Base-by-base conservation (phyloP, 1,139 yeast species). In the Candida sp. region DNA sequence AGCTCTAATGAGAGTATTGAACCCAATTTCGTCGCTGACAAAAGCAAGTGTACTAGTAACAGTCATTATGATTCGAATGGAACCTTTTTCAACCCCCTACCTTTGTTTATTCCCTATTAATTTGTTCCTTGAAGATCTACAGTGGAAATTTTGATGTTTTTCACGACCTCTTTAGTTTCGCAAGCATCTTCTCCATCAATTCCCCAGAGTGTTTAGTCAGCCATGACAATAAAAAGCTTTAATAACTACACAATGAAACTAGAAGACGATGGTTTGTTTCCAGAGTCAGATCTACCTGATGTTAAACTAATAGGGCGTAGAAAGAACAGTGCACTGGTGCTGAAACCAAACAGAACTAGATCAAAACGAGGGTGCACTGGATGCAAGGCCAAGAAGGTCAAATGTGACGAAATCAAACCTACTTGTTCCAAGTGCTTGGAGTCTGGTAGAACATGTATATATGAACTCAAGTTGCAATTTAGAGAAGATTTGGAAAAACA, bases 371-470 rank as follows among this genome's bases (percentile, higher is more conserved):
- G 73, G 3, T 68, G 74, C 46, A 46, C 54, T 21, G 61, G 63
- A 25, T 68, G 74, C 47, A 64, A 65, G 44, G 53, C 55, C 22
- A 53, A 58, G 42, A 56, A 69, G 42, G 55, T 62, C 36, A 75
- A 74, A 55, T 75, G 80, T 57, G 79, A 75, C 49, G 79, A 74
- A 52, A 44, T 49, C 21, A 73, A 71, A 45, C 80, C 79, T 1
- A 50, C 55, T 5, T 75, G 80, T 45, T 43, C 60, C 12, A 59
- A 68, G 40, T 75, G 80, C 52, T 36, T 48, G 6, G 56, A 58
- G 33, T 60, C 57, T 42, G 60, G 61, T 9, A 54, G 60, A 15
- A 52, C 48, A 7, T 73, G 77, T 51, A 60, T 58, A 15, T 61
- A 68, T 43, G 51, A 49, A 40, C 47, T 57, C 38, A 52, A 45